Evolutionary conservation across 441 rosid genomes (phyloP).

Genomic region (Capsella rubella): DNA sequence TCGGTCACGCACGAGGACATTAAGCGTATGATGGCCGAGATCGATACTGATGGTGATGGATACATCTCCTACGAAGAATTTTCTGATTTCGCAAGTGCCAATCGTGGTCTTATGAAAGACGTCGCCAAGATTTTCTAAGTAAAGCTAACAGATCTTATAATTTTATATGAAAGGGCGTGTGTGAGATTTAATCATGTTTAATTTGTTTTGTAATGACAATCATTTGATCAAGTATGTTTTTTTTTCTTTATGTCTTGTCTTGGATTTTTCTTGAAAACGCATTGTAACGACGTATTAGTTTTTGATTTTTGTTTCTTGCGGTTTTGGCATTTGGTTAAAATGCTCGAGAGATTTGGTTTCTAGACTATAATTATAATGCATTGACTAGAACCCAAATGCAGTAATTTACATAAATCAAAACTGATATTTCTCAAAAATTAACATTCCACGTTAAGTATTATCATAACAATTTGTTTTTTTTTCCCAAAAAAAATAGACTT

Average conservation of each 20-base stretch:
- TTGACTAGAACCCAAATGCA: too few species aligned
- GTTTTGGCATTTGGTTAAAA: background rate
- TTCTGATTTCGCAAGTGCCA: slow-evolving; percentile 67
- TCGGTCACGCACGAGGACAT: slow-evolving; percentile 64
- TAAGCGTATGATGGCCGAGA: slow-evolving; percentile 85
- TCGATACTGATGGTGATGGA: slow-evolving; percentile 88
- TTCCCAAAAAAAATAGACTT: background rate
- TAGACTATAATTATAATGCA: too few species aligned
- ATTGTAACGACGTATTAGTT: slow-evolving; percentile 14
- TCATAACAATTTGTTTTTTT: too few species aligned
- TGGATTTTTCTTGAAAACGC: slow-evolving; percentile 13
- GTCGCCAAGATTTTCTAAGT: slow-evolving; percentile 74
- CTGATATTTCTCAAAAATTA: too few species aligned
- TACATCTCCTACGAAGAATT: slow-evolving; percentile 73
- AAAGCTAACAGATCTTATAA: background rate
- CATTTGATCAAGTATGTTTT: slow-evolving; percentile 35
- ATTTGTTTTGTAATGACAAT: slow-evolving; percentile 38
- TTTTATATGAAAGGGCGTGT: background rate
- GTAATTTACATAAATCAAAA: too few species aligned
- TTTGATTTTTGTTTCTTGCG: background rate
- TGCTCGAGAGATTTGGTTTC: background rate
- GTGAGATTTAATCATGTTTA: slow-evolving; percentile 21
- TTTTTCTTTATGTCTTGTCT: slow-evolving; percentile 9
- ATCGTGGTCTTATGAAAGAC: slow-evolving; percentile 80
- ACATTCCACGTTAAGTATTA: background rate